Conservation (phyloP, 1,284 basidiomycete genomes). For the Pyrrhoderma noxium region DNA sequence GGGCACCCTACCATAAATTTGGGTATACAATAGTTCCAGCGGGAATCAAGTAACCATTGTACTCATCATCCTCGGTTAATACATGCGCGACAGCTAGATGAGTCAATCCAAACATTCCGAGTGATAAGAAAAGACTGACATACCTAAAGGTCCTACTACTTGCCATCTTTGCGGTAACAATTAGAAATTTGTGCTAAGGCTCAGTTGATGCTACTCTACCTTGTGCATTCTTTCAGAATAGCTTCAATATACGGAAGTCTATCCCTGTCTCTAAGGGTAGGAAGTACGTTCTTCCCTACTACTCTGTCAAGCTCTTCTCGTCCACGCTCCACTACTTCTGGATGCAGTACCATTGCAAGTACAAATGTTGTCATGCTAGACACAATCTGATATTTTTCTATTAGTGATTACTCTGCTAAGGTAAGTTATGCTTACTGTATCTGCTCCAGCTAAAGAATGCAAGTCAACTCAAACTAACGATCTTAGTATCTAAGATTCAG, state of each 20-base stretch:
- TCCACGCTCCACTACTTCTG: slow-evolving; percentile 12
- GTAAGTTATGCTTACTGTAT: neutral
- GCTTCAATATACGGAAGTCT: slow-evolving; percentile 21
- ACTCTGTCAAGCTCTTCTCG: slow-evolving; percentile 20
- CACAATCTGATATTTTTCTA: neutral
- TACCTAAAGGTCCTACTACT: slow-evolving; percentile 22
- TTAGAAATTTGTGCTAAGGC: neutral
- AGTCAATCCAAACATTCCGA: neutral
- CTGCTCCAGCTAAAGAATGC: neutral
- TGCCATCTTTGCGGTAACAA: slow-evolving; percentile 27
- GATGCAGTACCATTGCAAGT: slow-evolving; percentile 17
- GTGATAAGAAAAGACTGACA: neutral
- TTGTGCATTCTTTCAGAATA: slow-evolving; percentile 15
- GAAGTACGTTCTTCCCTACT: slow-evolving; percentile 18
- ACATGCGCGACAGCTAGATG: slow-evolving; percentile 20
- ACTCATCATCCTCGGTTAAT: slow-evolving; percentile 21
- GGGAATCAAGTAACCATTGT: slow-evolving; percentile 19
- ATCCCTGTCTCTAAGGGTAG: slow-evolving; percentile 19
- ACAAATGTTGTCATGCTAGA: slow-evolving; percentile 8
- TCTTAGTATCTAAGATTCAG: too few relatives aligned
- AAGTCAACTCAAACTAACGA: too few relatives aligned
- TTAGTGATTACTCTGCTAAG: neutral
- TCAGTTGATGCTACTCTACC: neutral
- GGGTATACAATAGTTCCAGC: slow-evolving; percentile 16
- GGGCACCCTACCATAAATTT: slow-evolving; percentile 17